Evolutionary conservation across 139 green algal species (phyloP), one percentile per base, ranked within the genome.

Genomic region (Gonium pectorale): DNA sequence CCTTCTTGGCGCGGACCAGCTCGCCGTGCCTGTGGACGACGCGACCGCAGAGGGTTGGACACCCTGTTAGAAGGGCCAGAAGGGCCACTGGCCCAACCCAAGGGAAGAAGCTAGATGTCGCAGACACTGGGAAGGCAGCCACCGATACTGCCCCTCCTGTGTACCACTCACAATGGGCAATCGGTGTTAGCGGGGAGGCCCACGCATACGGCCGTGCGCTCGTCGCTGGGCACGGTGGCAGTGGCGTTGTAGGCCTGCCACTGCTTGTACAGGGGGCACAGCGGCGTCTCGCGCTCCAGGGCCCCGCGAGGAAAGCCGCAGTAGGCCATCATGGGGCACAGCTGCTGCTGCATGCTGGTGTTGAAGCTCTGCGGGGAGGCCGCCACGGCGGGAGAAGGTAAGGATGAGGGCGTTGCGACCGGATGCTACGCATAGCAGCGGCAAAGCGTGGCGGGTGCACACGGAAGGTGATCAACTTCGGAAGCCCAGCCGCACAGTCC

Each of bases 251-350:
- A 15, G 26, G 24, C n/a, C 66, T 26, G 31, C 63, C 44, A 70
- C 15, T 38, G 9, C 26, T 72, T 29, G 64, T 79, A 64, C 29
- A 88, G 73, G 0, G 37, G 27, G 54, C 84, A 88, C 22, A 63
- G n/a, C 19, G 19, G 11, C 6, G 75, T 88, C 35, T 85, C 35
- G 5, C 66, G 26, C 31, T 72, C 40, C n/a, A 63, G 27, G 31
- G 29, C 1, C 1, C 71, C 67, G 0, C 46, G 27, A 4, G 86
- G 86, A 31, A 69, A 90, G 59, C 80, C 86, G 67, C 86, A 90
- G 43, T 67, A 81, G 64, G 35, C 78, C 73, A 87, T 85, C 29
- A 79, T 41, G 52, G 66, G 67, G 80, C 86, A 90, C 37, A 82
- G 27, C 21, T 37, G 40, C n/a, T 40, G 31, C 44, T 49, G 59